Evolutionary conservation across 106 monocot genomes (phyloP).

Genomic region (Alisma plantagoaquatica): DNA sequence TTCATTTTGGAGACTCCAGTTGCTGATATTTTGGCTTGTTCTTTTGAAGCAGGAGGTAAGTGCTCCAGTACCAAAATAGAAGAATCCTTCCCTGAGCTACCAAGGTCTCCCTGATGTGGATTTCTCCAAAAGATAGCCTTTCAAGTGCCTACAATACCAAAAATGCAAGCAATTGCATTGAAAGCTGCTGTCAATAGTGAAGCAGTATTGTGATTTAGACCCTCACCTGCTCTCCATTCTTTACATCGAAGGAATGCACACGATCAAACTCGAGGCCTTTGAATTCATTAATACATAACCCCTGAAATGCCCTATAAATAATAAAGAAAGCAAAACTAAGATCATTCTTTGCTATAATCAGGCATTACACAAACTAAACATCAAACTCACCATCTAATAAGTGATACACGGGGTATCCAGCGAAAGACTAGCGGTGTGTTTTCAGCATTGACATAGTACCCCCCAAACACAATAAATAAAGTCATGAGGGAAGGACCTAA

Average conservation of each 20-base stretch:
- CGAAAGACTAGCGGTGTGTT: conserved; percentile 87
- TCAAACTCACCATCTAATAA: conserved; percentile 99
- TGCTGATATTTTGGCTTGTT: conserved; percentile 90
- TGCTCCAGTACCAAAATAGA: conserved; percentile 97
- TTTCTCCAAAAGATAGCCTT: conserved; percentile 87
- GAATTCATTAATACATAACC: conserved; percentile 93
- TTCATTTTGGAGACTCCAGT: conserved; percentile 31
- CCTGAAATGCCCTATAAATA: conserved; percentile 87
- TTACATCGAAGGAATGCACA: conserved; percentile 64
- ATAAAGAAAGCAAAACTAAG: not conserved
- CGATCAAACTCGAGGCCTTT: conserved; percentile 80
- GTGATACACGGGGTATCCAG: conserved; percentile 90
- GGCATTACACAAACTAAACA: no score
- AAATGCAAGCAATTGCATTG: no score
- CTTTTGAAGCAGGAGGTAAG: conserved; percentile 81
- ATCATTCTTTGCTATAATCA: no score
- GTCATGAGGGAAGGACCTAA: conserved; percentile 98
- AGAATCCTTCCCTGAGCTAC: conserved; percentile 81
- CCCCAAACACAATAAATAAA: conserved; percentile 95
- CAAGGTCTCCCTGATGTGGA: conserved; percentile 50
- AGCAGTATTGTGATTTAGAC: not conserved
- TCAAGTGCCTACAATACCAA: conserved; percentile 53
- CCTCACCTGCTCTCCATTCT: conserved; percentile 91
- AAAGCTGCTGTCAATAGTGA: not conserved
- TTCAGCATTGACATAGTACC: conserved; percentile 92